phyloP scores from a whole-genome alignment of 2,329 filamentous ascomycete species.

The Colletotrichum gloeosporioides region DNA sequence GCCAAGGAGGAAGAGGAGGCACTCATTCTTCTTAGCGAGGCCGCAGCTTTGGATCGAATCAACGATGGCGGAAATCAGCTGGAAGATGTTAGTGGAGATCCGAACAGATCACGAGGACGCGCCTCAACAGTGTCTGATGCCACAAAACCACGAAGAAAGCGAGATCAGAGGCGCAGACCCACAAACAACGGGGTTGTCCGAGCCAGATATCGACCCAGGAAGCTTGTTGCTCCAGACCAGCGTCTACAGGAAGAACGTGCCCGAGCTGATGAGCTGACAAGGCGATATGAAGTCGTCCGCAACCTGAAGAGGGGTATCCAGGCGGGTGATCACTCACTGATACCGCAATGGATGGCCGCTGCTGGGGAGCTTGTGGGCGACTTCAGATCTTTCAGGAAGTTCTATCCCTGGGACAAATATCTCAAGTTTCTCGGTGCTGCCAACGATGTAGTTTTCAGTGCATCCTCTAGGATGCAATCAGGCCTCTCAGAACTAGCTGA shows the following conservation, averaged over 20 bases:
- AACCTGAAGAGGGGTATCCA: constrained; percentile 47
- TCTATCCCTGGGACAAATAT: constrained; percentile 72
- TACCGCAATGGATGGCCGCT: constrained; percentile 60
- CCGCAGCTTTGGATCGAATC: constrained; percentile 66
- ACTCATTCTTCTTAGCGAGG: constrained; percentile 77
- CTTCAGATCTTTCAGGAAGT: constrained; percentile 66
- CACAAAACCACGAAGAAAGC: constrained; percentile 5
- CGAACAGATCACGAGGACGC: background rate
- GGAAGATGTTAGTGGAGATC: background rate
- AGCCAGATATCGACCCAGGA: constrained; percentile 49
- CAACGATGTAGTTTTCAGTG: constrained; percentile 22
- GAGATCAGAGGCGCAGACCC: background rate
- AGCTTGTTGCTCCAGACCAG: constrained; percentile 49
- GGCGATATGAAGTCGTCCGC: constrained; percentile 49
- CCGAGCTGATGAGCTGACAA: constrained; percentile 40
- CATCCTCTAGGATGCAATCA: constrained; percentile 16
- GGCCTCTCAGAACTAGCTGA: constrained; percentile 53
- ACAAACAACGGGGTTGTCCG: constrained; percentile 32
- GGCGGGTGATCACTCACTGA: constrained; percentile 47
- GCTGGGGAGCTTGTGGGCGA: constrained; percentile 67
- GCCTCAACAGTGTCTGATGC: background rate
- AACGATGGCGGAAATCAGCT: constrained; percentile 36
- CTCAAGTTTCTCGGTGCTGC: constrained; percentile 58
- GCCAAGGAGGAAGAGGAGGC: constrained; percentile 77
- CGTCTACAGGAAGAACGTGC: constrained; percentile 49